Base-by-base conservation (phyloP, 179 eudicot genomes). In the Beta corolliflora region DNA sequence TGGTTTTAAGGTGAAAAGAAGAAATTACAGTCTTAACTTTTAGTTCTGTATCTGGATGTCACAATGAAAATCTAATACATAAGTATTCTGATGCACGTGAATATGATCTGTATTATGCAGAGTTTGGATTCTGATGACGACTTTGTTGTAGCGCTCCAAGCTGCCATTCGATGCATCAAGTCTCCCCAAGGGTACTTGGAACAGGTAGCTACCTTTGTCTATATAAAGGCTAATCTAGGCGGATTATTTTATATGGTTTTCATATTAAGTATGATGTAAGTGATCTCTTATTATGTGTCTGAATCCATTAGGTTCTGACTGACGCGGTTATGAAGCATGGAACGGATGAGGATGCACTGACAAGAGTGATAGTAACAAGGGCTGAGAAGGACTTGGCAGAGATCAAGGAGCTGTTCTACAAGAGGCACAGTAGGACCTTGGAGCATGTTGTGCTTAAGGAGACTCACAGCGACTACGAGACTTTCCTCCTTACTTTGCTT, bases 311-410 rank as follows among this genome's bases (percentile, higher is more conserved):
- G 96, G 89, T 93, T 18, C 6, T 95, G 77, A 92, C 95, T 3
- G 64, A 84, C n/a, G 93, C 97, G 4, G 73, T 95, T 41, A 82
- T 86, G 58, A 88, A 87, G 89, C 77, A 83, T 0, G 93, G 91
- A 69, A 88, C 89, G 2, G 91, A 93, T 80, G 98, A 94, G 77
- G 95, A 91, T 67, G 82, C 90, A 7, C 77, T 94, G 29, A 93
- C 98, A 12, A 84, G 97, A 23, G 98, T 93, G 81, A 79, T 94
- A 4, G 94, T 92, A 23, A 90, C 96, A 0, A 86, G 94, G 63
- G 97, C 97, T 25, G 98, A 94, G 84, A 90, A 78, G 68, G 98
- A 94, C 81, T 78, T 94, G 84, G 75, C 72, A 50, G 84, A 77
- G 70, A 89, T 94, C 75, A 93, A 89, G 85, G 96, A 91, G 12